Conservation (phyloP, 2,329 filamentous ascomycete species). For the Helicocarpus griseus region DNA sequence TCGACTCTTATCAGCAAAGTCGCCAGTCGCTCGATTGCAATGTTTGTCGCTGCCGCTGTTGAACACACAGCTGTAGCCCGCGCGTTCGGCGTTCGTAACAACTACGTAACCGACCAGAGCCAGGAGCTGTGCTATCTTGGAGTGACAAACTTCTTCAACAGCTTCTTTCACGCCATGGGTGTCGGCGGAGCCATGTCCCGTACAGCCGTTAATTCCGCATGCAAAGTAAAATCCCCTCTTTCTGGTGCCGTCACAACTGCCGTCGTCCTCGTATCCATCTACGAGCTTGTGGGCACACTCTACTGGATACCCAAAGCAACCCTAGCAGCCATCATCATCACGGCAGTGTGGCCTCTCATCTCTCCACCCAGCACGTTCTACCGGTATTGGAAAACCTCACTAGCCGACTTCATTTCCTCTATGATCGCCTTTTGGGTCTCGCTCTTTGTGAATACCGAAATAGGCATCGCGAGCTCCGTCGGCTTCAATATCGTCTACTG, state of each 20-base stretch:
- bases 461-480: slow-evolving; percentile 50
- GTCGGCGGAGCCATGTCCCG: slow-evolving; percentile 58
- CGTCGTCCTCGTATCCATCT: slow-evolving; percentile 53
- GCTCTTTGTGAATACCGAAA: slow-evolving; percentile 50
- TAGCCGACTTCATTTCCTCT: slow-evolving; percentile 54
- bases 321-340: slow-evolving; percentile 56
- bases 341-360: slow-evolving; percentile 53
- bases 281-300: slow-evolving; percentile 49
- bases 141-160: slow-evolving; percentile 53
- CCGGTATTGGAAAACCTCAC: slow-evolving; percentile 53
- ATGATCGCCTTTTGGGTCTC: slow-evolving; percentile 58
- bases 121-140: slow-evolving; percentile 58
- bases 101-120: slow-evolving; percentile 53
- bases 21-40: slow-evolving; percentile 41
- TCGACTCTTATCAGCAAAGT: slow-evolving; percentile 43
- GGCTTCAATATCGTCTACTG: slow-evolving; percentile 56
- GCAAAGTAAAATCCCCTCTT: slow-evolving; percentile 51
- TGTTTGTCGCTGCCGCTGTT: slow-evolving; percentile 22
- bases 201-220: slow-evolving; percentile 57
- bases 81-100: slow-evolving; percentile 52
- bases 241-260: slow-evolving; percentile 52
- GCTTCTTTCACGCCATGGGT: slow-evolving; percentile 53
- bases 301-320: slow-evolving; percentile 62
- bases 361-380: slow-evolving; percentile 50
- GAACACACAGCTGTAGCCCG: slow-evolving; percentile 57